Conservation (phyloP, 176 grass and related monocot genomes). For the Eremochloa ophiuroides region DNA sequence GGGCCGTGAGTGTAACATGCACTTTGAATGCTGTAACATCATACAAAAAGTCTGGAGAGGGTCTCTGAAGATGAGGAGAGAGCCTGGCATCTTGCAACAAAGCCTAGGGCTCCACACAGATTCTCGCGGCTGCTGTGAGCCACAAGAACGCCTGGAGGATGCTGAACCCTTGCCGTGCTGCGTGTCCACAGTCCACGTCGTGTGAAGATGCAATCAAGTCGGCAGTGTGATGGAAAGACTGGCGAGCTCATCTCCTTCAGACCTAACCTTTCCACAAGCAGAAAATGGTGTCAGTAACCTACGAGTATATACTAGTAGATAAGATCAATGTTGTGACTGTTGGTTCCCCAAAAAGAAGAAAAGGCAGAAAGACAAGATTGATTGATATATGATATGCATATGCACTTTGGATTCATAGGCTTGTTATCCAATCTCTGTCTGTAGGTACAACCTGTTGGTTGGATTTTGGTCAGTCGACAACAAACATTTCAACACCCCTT, state of each 20-base stretch:
- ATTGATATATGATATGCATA: background rate
- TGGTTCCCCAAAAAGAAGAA: slow-evolving; percentile 5
- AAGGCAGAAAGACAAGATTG: slow-evolving; percentile 19
- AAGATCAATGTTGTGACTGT: background rate
- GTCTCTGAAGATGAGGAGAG: background rate
- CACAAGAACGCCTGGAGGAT: slow-evolving; percentile 16
- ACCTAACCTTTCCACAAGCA: slow-evolving; percentile 31
- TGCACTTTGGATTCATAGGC: slow-evolving; percentile 10
- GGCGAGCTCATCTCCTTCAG: slow-evolving; percentile 10
- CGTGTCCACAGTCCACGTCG: background rate
- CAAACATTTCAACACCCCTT: background rate
- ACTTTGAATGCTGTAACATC: slow-evolving; percentile 29
- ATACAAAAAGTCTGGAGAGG: slow-evolving; percentile 10
- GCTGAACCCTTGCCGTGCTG: background rate
- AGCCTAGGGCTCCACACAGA: background rate
- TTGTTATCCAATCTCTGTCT: background rate
- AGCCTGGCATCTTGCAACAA: background rate
- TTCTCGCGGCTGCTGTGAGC: slow-evolving; percentile 20
- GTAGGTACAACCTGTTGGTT: background rate
- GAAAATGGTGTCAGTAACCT: slow-evolving; percentile 9
- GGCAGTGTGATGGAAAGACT: background rate
- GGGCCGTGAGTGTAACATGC: slow-evolving; percentile 42
- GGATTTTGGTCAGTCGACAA: slow-evolving; percentile 11
- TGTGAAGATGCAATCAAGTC: background rate
- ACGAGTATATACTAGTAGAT: background rate